Conservation (phyloP, 129 eudicot species). For the Lactuca sativa region DNA sequence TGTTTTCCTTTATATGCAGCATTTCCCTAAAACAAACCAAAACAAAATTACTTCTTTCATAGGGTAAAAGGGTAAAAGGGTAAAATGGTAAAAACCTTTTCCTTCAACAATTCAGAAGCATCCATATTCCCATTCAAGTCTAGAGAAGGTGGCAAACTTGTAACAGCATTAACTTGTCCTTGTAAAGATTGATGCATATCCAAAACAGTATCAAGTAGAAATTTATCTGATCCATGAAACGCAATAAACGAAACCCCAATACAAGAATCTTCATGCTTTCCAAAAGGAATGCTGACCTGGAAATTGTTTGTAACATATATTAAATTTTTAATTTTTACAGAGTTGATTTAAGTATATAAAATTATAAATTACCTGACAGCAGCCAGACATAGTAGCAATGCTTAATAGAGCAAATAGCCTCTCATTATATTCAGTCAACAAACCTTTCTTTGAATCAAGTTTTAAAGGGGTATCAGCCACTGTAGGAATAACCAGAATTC, state of each 20-base stretch:
- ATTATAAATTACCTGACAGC: constrained; percentile 73
- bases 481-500: constrained; percentile 78
- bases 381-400: constrained; percentile 86
- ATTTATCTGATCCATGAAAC: constrained; percentile 76
- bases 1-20: constrained; percentile 77
- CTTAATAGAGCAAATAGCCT: constrained; percentile 63
- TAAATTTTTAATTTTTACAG: not conserved
- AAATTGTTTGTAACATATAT: constrained; percentile 1
- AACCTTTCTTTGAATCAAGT: constrained; percentile 51
- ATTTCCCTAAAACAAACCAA: constrained; percentile 60
- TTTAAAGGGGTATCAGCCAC: constrained; percentile 74
- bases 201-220: constrained; percentile 84
- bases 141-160: constrained; percentile 48
- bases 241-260: constrained; percentile 79
- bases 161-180: constrained; percentile 56
- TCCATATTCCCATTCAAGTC: constrained; percentile 79
- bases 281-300: constrained; percentile 80
- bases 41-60: not conserved
- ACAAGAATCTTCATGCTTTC: constrained; percentile 62
- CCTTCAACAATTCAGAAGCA: constrained; percentile 80
- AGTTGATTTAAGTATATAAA: not conserved
- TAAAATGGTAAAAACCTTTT: constrained; percentile 50
- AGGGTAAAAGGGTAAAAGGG: not conserved
- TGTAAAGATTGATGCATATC: constrained; percentile 76
- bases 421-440: constrained; percentile 56